Percentiles rank a stretch among this genome's conserved stretches.
phyloP scores from a whole-genome alignment of 331 rosid genomes.

The Quercus tomentella region DNA sequence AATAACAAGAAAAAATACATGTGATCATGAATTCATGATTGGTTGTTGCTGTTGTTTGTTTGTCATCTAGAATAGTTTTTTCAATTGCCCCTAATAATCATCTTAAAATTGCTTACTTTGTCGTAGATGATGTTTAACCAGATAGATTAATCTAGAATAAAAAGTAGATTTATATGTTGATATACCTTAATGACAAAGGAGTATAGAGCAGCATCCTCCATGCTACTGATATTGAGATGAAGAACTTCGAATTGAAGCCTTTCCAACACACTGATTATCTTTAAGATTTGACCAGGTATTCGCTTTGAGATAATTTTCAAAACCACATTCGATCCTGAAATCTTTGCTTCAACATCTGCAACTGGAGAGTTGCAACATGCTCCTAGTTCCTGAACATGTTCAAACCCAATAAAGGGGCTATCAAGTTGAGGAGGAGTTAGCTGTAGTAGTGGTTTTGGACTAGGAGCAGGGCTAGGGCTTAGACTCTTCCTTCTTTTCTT shows the following conservation, averaged over 20 bases:
- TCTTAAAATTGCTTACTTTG: not conserved
- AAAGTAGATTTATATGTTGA: not conserved
- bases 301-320: constrained; percentile 61
- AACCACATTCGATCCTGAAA: constrained; percentile 76
- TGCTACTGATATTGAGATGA: constrained; percentile 84
- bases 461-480: constrained; percentile 83
- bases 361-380: constrained; percentile 82
- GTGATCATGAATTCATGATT: no score
- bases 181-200: constrained; percentile 83
- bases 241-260: constrained; percentile 78
- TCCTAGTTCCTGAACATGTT: constrained; percentile 50
- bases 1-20: no score
- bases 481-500: constrained; percentile 84
- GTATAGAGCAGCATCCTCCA: constrained; percentile 81
- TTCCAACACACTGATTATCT: constrained; percentile 70
- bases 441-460: constrained; percentile 41
- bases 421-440: constrained; percentile 31
- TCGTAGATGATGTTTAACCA: not conserved
- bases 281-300: constrained; percentile 61
- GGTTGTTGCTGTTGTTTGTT: no score
- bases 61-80: no score
- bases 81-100: not conserved
- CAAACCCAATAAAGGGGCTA: constrained; percentile 23
- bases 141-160: not conserved
- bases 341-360: constrained; percentile 90